Percentiles rank a stretch among this genome's conserved stretches.
Evolutionary conservation across 2,329 filamentous ascomycete species (phyloP).

Genomic region (Cercospora beticola): DNA sequence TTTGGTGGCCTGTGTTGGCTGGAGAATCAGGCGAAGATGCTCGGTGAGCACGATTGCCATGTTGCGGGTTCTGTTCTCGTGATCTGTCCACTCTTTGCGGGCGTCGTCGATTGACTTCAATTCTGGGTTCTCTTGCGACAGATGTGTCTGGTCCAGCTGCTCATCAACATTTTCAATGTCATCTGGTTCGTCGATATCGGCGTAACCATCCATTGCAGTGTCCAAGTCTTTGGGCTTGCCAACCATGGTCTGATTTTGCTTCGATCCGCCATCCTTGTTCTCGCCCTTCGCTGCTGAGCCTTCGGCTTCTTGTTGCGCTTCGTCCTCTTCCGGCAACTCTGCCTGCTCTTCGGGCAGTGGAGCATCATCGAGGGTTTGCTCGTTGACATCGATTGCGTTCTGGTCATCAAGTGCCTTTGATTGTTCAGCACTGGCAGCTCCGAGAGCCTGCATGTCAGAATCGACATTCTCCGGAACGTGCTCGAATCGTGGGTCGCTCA

Average conservation of each 20-base stretch:
- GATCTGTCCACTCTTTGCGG: slow-evolving; percentile 76
- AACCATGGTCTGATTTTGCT: slow-evolving; percentile 43
- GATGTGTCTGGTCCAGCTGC: slow-evolving; percentile 71
- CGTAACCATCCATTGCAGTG: slow-evolving; percentile 41
- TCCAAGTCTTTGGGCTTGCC: slow-evolving; percentile 48
- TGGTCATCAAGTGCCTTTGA: slow-evolving; percentile 81
- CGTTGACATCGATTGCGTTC: slow-evolving; percentile 66
- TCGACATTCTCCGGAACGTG: slow-evolving; percentile 81
- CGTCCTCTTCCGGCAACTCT: slow-evolving; percentile 38
- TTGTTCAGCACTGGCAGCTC: slow-evolving; percentile 83
- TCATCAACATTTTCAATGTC: slow-evolving; percentile 50
- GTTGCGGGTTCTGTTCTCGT: slow-evolving; percentile 79
- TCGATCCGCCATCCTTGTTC: slow-evolving; percentile 20
- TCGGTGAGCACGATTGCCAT: slow-evolving; percentile 89
- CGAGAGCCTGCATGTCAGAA: slow-evolving; percentile 88
- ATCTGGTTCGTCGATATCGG: slow-evolving; percentile 38
- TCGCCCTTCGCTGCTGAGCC: slow-evolving; percentile 14
- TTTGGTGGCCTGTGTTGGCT: slow-evolving; percentile 91
- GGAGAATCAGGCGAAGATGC: slow-evolving; percentile 91
- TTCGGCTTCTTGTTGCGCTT: slow-evolving; percentile 41
- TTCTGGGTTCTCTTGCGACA: slow-evolving; percentile 43
- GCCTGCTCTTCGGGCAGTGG: slow-evolving; percentile 32
- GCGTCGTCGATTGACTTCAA: slow-evolving; percentile 51
- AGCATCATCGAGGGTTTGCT: slow-evolving; percentile 33
- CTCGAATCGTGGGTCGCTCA: slow-evolving; percentile 82